Evolutionary conservation across 148 eudicot species (phyloP).

Genomic region (Rhododendron mucronatum): DNA sequence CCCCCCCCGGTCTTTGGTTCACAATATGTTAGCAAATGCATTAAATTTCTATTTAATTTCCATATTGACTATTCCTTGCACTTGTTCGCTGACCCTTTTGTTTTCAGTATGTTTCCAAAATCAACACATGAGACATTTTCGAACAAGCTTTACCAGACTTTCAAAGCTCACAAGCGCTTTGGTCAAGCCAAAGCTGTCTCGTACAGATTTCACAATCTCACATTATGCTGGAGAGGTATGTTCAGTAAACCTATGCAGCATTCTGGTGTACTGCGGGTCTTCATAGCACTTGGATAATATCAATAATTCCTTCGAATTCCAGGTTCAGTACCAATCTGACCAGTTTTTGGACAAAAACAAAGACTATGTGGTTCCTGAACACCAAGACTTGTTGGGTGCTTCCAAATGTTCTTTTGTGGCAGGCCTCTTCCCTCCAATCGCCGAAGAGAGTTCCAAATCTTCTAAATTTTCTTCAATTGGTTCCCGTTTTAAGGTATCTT

Average conservation of each 20-base stretch:
- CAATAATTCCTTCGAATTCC: slow-evolving; percentile 13
- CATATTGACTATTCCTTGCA: background rate
- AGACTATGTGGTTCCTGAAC: slow-evolving; percentile 92
- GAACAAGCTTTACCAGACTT: slow-evolving; percentile 91
- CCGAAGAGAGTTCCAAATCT: slow-evolving; percentile 73
- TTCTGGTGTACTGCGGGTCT: background rate
- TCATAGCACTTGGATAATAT: slow-evolving; percentile 7
- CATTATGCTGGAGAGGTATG: slow-evolving; percentile 98
- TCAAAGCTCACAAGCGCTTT: slow-evolving; percentile 80
- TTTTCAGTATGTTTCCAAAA: slow-evolving; percentile 96
- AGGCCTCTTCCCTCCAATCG: slow-evolving; percentile 76
- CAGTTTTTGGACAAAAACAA: slow-evolving; percentile 98
- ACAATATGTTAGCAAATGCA: background rate
- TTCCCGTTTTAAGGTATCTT: slow-evolving; percentile 83
- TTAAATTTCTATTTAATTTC: background rate
- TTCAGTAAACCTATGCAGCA: slow-evolving; percentile 11
- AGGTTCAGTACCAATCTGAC: slow-evolving; percentile 95
- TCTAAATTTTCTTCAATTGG: slow-evolving; percentile 96
- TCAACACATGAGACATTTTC: slow-evolving; percentile 93
- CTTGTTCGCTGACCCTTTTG: slow-evolving; percentile 9
- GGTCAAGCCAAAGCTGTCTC: slow-evolving; percentile 89
- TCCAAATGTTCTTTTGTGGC: slow-evolving; percentile 90
- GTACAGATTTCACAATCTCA: slow-evolving; percentile 79
- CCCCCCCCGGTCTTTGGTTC: background rate
- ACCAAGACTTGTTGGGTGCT: slow-evolving; percentile 81